Evolutionary conservation across 2,329 filamentous ascomycete species (phyloP).

Genomic region (Paracoccidioides lutzii): DNA sequence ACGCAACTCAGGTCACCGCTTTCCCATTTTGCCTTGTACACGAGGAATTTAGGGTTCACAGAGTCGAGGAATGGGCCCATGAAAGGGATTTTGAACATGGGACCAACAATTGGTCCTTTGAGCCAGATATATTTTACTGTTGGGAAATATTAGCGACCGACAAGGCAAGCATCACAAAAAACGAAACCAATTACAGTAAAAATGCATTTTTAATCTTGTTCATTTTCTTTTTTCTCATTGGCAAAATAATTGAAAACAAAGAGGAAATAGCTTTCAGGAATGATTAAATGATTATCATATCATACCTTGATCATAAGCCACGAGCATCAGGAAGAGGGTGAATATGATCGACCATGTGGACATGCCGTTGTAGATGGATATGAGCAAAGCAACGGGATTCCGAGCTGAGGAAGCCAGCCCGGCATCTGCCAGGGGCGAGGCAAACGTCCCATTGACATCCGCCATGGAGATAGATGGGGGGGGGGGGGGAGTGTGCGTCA

Average conservation of each 20-base stretch:
- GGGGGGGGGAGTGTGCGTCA: too few relatives aligned
- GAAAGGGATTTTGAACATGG: constrained; percentile 64
- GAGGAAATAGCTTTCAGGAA: constrained; percentile 1
- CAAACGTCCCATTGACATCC: constrained; percentile 53
- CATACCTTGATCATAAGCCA: constrained; percentile 86
- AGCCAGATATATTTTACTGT: constrained; percentile 61
- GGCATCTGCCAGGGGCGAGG: constrained; percentile 54
- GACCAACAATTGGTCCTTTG: constrained; percentile 65
- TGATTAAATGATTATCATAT: constrained; percentile 12
- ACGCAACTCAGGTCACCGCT: constrained; percentile 91
- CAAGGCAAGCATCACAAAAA: neutral
- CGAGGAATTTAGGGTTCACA: constrained; percentile 77
- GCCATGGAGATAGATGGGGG: constrained; percentile 18
- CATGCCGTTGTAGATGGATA: constrained; percentile 44
- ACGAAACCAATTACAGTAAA: neutral
- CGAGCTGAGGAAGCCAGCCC: constrained; percentile 40
- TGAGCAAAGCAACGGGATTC: constrained; percentile 36
- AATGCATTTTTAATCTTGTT: neutral
- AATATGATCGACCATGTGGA: constrained; percentile 55
- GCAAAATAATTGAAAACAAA: too few relatives aligned
- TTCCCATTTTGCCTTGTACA: constrained; percentile 85
- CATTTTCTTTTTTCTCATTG: too few relatives aligned
- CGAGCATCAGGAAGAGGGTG: constrained; percentile 55
- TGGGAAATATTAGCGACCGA: neutral
- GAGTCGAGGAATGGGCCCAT: constrained; percentile 95